Evolutionary conservation across 345 rosid species (phyloP), one percentile per base, ranked within the genome.

Genomic region (Acer campestre): DNA sequence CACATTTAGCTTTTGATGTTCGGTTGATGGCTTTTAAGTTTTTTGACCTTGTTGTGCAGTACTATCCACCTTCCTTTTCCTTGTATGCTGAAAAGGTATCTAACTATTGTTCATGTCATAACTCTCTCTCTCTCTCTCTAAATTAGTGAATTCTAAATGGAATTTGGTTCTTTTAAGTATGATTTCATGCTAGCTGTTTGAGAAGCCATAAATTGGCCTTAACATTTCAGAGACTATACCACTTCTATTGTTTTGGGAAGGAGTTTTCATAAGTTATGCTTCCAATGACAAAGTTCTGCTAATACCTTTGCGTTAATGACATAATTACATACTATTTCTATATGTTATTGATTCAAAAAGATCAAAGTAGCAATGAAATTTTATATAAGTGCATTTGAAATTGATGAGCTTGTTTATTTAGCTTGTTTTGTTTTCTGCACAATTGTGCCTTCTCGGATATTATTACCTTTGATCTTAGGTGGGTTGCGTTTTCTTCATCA

Each of bases 21-120:
- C 97, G 96, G 68, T 77, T 94, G 87, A 92, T 88, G 95, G 98
- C 98, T 74, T 94, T 96, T 89, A 90, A 84, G 65, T 87, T 90
- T 82, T 80, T 89, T 63, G 89, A 92, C 73, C 95, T 88, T 62
- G 88, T 89, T 74, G 89, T 96, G 18, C 88, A 91, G 74, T 78
- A 83, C 79, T 74, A 92, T 82, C 93, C 95, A 20, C 83, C 91
- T 69, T 79, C 89, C 68, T 92, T 94, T 79, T 86, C 88, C 61
- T 38, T 88, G 69, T 77, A 91, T 86, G 88, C 94, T 71, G 97
- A 92, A 76, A 89, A 94, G 97, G 98, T 94, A 82, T 61, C 29
- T 80, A 70, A 51, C 42, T 51, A 22, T 68, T 38, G 20, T 46
- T 67, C 63, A 23, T 63, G 58, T 55, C 77, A 71, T 67, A 14